Conservation (phyloP, 2,329 filamentous ascomycete genomes). For the Dryadomyces quercus-mongolicae region DNA sequence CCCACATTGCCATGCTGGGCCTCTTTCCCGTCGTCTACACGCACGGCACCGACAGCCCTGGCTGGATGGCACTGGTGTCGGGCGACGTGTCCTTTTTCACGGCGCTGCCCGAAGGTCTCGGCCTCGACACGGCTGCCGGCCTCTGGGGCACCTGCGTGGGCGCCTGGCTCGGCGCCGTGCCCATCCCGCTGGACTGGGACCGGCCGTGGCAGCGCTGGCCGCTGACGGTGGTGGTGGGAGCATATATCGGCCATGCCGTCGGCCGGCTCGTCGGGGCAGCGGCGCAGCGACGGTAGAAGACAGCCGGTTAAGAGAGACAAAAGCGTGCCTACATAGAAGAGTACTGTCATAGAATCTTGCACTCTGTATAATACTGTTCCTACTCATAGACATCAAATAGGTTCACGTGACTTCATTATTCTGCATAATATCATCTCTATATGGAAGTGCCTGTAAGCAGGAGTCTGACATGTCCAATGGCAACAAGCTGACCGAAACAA, state of each 20-base stretch:
- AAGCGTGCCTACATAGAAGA: background rate
- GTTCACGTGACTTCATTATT: no score
- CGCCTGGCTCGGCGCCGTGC: constrained; percentile 86
- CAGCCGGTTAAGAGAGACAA: no score
- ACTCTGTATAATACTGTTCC: no score
- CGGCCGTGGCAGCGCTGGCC: constrained; percentile 99
- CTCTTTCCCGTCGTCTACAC: constrained; percentile 75
- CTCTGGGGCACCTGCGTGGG: constrained; percentile 68
- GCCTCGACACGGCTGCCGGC: constrained; percentile 68
- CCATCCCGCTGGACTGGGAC: constrained; percentile 96
- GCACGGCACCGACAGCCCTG: constrained; percentile 59
- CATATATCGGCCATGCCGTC: constrained; percentile 65
- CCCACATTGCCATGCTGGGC: constrained; percentile 69
- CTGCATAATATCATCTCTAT: no score
- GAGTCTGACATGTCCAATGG: no score
- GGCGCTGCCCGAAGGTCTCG: background rate
- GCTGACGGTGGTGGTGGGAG: constrained; percentile 74
- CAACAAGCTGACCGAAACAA: background rate
- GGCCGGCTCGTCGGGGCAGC: constrained; percentile 50
- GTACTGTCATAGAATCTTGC: no score
- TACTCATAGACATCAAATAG: no score
- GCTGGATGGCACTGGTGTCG: constrained; percentile 56
- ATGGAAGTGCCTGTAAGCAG: no score
- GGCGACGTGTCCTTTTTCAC: constrained; percentile 24
- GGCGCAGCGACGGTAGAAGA: background rate